Percentiles rank a stretch among this genome's conserved stretches.
phyloP scores from a whole-genome alignment of 805 yeast species.

The Maudiozyma barnettii region DNA sequence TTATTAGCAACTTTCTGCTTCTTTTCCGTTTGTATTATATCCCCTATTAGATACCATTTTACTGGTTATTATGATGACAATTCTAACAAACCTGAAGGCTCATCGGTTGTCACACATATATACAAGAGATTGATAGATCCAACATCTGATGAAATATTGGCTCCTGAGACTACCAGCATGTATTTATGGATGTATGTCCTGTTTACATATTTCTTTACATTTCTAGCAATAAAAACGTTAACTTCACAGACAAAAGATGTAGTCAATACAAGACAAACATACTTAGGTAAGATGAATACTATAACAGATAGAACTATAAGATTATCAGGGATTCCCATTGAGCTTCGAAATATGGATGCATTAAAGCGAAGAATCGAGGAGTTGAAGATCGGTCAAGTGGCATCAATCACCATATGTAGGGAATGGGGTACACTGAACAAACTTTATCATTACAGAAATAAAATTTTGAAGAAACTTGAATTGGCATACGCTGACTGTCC shows the following conservation, averaged over 20 bases:
- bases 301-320: constrained; percentile 87
- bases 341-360: constrained; percentile 60
- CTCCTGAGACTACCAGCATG: constrained; percentile 39
- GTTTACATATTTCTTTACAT: constrained; percentile 80
- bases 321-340: constrained; percentile 80
- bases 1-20: constrained; percentile 54
- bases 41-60: constrained; percentile 75
- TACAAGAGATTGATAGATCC: constrained; percentile 11
- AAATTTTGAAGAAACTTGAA: constrained; percentile 51
- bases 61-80: constrained; percentile 72
- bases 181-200: constrained; percentile 77
- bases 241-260: constrained; percentile 64
- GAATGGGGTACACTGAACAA: constrained; percentile 75
- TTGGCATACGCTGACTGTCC: constrained; percentile 33
- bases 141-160: constrained; percentile 5
- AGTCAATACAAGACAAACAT: constrained; percentile 66
- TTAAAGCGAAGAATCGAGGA: constrained; percentile 67
- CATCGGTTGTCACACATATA: not conserved
- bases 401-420: constrained; percentile 67
- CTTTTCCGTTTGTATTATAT: constrained; percentile 63
- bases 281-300: constrained; percentile 78
- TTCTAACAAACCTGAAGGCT: constrained; percentile 26
- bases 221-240: constrained; percentile 48
- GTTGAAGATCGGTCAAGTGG: constrained; percentile 71
- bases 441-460: constrained; percentile 50